Conservation (phyloP, 768 basidiomycete genomes). For the Naematelia encephala region DNA sequence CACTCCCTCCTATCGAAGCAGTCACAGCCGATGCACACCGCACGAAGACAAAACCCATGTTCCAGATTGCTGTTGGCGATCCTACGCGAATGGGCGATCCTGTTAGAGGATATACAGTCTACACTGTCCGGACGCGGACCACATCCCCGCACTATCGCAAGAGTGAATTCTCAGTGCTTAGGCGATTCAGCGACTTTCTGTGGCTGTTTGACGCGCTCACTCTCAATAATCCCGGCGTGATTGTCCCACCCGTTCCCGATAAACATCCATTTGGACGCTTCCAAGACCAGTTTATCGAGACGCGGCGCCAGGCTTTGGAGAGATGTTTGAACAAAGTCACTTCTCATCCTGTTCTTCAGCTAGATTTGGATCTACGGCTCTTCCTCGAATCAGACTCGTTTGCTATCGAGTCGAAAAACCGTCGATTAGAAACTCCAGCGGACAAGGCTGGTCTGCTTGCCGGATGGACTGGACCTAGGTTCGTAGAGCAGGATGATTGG, state of each 20-base stretch:
- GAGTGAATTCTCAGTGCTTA: slow-evolving; percentile 82
- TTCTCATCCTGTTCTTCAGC: slow-evolving; percentile 82
- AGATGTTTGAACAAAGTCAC: slow-evolving; percentile 90
- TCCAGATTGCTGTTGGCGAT: slow-evolving; percentile 87
- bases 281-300: slow-evolving; percentile 84
- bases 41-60: slow-evolving; percentile 56
- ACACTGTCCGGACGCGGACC: slow-evolving; percentile 89
- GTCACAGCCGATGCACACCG: neutral
- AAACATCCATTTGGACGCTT: slow-evolving; percentile 91
- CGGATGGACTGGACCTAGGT: slow-evolving; percentile 62
- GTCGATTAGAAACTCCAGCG: slow-evolving; percentile 72
- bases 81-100: slow-evolving; percentile 97
- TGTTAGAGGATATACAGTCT: slow-evolving; percentile 79
- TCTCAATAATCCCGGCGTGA: slow-evolving; percentile 89
- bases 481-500: slow-evolving; percentile 59
- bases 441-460: slow-evolving; percentile 71
- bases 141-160: slow-evolving; percentile 80
- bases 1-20: slow-evolving; percentile 1
- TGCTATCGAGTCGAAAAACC: slow-evolving; percentile 69
- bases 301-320: slow-evolving; percentile 76
- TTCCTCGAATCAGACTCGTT: slow-evolving; percentile 95
- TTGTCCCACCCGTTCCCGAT: slow-evolving; percentile 94
- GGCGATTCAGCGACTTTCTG: slow-evolving; percentile 96
- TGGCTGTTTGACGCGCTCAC: slow-evolving; percentile 91
- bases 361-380: slow-evolving; percentile 79